Base-by-base conservation (phyloP, 352 stramenopile genomes). In the Thalassiosira mediterranea region DNA sequence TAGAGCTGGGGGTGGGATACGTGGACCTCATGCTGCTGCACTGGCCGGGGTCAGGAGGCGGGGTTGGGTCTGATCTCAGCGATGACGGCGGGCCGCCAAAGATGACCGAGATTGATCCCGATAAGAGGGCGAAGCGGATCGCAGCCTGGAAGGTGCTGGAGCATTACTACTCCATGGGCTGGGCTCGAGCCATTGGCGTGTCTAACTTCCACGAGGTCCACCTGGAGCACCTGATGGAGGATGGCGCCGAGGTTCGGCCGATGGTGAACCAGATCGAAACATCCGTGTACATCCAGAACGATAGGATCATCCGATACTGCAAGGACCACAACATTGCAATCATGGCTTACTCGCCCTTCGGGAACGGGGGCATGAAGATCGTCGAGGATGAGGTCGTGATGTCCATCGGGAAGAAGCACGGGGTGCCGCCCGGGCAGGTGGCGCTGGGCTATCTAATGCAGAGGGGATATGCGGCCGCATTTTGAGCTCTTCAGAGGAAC, bases 201-300 rank as follows among this genome's bases (percentile, higher is more conserved):
- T 83, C 73, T 51, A 83, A 83, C 48, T 83, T 79, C 37, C 53
- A 28, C 37, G 64, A 72, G 23, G 13, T 48, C 28, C 67, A 79
- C 58, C 44, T 83, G 38, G 49, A 74, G 46, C 65, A 81, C 56
- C 42, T 81, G 3, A 21, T 56, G 32, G 21, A 81, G 13, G 66
- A 65, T 31, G 48, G 42, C 8, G 67, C 40, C 1, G 52, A 8
- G 13, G 42, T 78, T 38, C 37, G 51, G 28, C 73, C 73, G 1
- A 65, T 70, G 38, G 59, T 83, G 13, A 83, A 83, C 63, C 73
- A 83, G 58, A 54, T 83, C 26, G 73, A 83, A 49, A 49, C 67
- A 11, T 61, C 32, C 28, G 52, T 75, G 5, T 73, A 74, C 17
- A 19, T 83, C 4, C 73, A 73, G 42, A 31, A 69, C 28, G 37